Evolutionary conservation across 192 early-diverging fungal species (phyloP), one percentile per base, ranked within the genome.

Genomic region (Entophlyctis luteolus): DNA sequence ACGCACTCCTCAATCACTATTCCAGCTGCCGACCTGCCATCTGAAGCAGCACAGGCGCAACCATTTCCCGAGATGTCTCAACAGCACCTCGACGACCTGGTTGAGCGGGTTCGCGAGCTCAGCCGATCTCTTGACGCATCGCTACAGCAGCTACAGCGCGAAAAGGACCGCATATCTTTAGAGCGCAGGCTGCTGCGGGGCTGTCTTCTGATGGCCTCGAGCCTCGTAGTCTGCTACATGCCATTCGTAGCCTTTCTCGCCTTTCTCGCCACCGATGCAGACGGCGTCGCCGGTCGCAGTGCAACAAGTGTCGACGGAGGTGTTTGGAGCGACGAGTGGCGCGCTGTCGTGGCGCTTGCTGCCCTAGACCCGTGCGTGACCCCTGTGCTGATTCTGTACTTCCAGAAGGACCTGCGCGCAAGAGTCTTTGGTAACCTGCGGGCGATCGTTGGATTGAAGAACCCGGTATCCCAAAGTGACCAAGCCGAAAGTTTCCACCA

Each of bases 331-430:
- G 49, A 8, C 8, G 49, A 28, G 25, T 23, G 49, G 49, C 8
- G 18, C 8, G 12, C 25, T 8, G 49, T 52, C 25, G 49, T 25
- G 49, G 18, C 28, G 18, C 5, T 52, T 5, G 49, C 25, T 5
- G 49, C 12, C 5, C 8, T 52, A 6, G 55, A 56, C 36, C 29
- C 55, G 4, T 18, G 29, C 33, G 55, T 23, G 8, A 56, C 55
- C 4, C 55, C 55, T 4, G 4, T 56, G 23, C 55, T 56, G 28
- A 56, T 56, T 33, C 6, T 56, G 33, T 56, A 56, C 31, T 56
- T 56, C 36, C 55, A 56, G 33, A 56, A 35, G 23, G 55, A 56
- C 23, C 16, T 56, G 8, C 5, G 55, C 4, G n/a, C n/a, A n/a
- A n/a, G n/a, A n/a, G n/a, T n/a, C n/a, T n/a, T n/a, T n/a, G n/a